These are phyloP conservation scores for Eucalyptus tenuipes DNA, from an alignment of 345 rosid genomes.

Conservation along the genomic window DNA sequence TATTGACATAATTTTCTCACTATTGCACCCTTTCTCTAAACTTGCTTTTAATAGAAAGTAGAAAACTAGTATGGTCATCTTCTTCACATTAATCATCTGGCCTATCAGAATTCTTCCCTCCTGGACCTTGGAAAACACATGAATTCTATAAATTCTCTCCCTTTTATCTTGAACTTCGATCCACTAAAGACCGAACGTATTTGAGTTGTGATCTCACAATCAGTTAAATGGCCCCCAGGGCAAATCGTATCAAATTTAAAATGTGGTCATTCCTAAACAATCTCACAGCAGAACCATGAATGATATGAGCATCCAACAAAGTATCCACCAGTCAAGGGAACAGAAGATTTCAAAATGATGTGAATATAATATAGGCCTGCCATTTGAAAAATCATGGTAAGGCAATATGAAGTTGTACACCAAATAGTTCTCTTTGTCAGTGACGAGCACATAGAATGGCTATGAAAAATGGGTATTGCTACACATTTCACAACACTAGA, in stretches of 20 bases:
- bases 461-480: background rate
- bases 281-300: slow-evolving; percentile 1
- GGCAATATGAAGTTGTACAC: background rate
- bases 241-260: background rate
- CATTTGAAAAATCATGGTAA: slow-evolving; percentile 6
- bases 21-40: background rate
- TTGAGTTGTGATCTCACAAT: background rate
- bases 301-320: background rate
- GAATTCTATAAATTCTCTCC: background rate
- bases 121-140: background rate
- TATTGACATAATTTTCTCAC: background rate
- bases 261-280: background rate
- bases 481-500: slow-evolving; percentile 4
- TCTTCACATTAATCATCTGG: background rate
- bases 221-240: background rate
- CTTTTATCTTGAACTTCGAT: background rate
- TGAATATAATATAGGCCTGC: slow-evolving; percentile 3
- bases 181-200: background rate
- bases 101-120: background rate
- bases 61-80: background rate
- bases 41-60: background rate
- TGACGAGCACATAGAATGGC: slow-evolving; percentile 8
- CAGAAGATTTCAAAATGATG: background rate
- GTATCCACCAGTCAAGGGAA: background rate
- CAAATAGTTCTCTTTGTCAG: background rate